Conservation (phyloP, 2,329 filamentous ascomycete species). For the Mycosphaerelloides madeirae region DNA sequence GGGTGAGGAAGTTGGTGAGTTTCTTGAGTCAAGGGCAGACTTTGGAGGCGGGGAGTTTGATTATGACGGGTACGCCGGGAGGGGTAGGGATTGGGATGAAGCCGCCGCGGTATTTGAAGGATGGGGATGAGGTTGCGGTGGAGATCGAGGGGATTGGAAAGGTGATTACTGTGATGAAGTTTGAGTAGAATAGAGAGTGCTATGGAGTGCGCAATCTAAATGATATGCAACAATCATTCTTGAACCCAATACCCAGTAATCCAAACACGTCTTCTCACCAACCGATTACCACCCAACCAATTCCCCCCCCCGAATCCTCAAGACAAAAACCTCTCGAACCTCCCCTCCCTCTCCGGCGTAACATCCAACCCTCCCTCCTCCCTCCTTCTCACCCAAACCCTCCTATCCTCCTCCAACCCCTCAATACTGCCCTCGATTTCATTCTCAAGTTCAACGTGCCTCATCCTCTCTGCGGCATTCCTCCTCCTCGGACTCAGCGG, state of each 20-base stretch:
- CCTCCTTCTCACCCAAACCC: conserved; percentile 18
- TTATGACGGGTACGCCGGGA: conserved; percentile 49
- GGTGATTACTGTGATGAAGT: conserved; percentile 31
- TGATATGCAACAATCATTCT: too few relatives aligned
- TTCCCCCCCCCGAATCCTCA: conserved; percentile 1
- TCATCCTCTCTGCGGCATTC: too few relatives aligned
- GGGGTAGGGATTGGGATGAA: conserved; percentile 33
- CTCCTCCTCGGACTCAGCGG: conserved; percentile 5
- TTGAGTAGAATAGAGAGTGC: conserved; percentile 20
- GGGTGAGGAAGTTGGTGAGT: conserved; percentile 33
- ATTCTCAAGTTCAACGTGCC: conserved; percentile 25
- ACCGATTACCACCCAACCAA: not conserved
- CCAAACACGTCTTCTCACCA: too few relatives aligned
- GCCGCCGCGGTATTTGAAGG: conserved; percentile 29
- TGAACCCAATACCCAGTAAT: too few relatives aligned
- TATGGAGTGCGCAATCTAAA: too few relatives aligned
- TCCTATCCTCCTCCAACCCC: conserved; percentile 23
- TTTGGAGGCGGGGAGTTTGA: conserved; percentile 44
- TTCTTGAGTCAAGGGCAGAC: conserved; percentile 37
- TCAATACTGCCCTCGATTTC: conserved; percentile 20
- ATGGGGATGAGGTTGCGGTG: conserved; percentile 33
- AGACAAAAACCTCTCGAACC: conserved; percentile 28
- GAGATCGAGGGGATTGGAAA: conserved; percentile 33
- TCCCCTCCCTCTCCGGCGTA: conserved; percentile 30
- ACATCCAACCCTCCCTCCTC: conserved; percentile 23